Percentiles rank a stretch among this genome's conserved stretches.
Evolutionary conservation across 2,329 filamentous ascomycete genomes (phyloP).

Genomic region (Talaromyces sp.): DNA sequence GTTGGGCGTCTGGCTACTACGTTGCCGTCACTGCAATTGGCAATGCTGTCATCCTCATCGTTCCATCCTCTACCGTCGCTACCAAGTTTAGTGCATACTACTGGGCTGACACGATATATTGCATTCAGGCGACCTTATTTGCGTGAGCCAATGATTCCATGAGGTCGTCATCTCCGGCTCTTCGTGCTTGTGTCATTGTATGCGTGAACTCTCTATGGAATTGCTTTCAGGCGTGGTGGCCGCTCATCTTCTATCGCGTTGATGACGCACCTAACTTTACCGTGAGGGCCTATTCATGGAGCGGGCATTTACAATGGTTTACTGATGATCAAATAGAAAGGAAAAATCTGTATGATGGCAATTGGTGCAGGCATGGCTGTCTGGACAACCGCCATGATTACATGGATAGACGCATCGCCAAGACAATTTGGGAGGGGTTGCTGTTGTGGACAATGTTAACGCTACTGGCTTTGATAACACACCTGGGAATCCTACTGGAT

Average conservation of each 20-base stretch:
- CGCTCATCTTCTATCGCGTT: constrained; percentile 62
- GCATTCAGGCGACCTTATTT: constrained; percentile 67
- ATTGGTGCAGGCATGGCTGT: constrained; percentile 15
- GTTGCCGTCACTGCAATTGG: constrained; percentile 58
- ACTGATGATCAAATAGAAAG: not conserved
- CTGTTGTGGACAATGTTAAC: not conserved
- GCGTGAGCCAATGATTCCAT: constrained; percentile 68
- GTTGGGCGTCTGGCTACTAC: constrained; percentile 61
- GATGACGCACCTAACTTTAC: constrained; percentile 60
- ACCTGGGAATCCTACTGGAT: not conserved
- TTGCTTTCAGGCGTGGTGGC: constrained; percentile 66
- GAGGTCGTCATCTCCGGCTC: constrained; percentile 55
- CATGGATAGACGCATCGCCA: not conserved
- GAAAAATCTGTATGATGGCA: constrained; percentile 13
- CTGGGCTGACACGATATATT: constrained; percentile 62
- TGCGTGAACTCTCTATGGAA: constrained; percentile 65
- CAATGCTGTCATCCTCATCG: constrained; percentile 47
- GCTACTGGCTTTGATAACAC: not conserved
- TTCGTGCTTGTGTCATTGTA: constrained; percentile 60
- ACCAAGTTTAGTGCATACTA: constrained; percentile 58
- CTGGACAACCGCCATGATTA: constrained; percentile 12
- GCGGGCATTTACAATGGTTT: not conserved
- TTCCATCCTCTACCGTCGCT: not conserved
- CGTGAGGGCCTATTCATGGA: not conserved
- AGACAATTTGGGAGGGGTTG: not conserved